A percentile compares a stretch with the other conserved stretches of the same genome.
These are phyloP conservation scores for Wallacemonas sp. DNA, from an alignment of 208 protist species.

Conservation along the genomic window DNA sequence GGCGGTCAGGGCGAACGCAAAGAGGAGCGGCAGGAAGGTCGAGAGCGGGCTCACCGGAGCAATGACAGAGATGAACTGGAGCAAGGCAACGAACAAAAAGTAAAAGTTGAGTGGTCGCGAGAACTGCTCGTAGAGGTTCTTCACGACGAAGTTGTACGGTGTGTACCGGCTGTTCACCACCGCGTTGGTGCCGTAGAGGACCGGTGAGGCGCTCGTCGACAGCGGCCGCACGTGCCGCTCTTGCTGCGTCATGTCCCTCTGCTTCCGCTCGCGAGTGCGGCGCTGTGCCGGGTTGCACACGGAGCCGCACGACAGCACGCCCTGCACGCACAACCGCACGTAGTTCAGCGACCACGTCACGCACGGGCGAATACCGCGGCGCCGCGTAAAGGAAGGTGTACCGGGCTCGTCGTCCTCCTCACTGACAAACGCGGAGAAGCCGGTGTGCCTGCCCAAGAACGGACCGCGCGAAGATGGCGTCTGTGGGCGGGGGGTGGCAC, in stretches of 20 bases:
- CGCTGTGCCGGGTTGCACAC: not conserved
- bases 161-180: conserved; percentile 95
- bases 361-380: not conserved
- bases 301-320: not conserved
- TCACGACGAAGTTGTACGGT: conserved; percentile 93
- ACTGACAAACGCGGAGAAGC: not conserved
- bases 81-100: conserved; percentile 93
- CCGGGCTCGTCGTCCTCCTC: not conserved
- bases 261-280: not conserved
- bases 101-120: conserved; percentile 95
- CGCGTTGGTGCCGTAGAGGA: conserved; percentile 74
- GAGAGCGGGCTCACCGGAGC: conserved; percentile 93
- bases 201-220: conserved; percentile 38
- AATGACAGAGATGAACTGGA: conserved; percentile 93
- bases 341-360: not conserved
- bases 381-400: not conserved
- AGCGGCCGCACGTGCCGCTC: conserved; percentile 57
- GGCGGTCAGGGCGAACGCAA: conserved; percentile 93
- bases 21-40: conserved; percentile 90
- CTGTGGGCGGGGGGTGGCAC: too few species aligned
- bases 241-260: not conserved
- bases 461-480: not conserved
- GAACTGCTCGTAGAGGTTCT: conserved; percentile 98
- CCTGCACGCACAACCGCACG: not conserved
- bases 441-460: not conserved